These are phyloP conservation scores for Myxozyma lipomycoides DNA, from an alignment of 805 yeast species.

Conservation along the genomic window DNA sequence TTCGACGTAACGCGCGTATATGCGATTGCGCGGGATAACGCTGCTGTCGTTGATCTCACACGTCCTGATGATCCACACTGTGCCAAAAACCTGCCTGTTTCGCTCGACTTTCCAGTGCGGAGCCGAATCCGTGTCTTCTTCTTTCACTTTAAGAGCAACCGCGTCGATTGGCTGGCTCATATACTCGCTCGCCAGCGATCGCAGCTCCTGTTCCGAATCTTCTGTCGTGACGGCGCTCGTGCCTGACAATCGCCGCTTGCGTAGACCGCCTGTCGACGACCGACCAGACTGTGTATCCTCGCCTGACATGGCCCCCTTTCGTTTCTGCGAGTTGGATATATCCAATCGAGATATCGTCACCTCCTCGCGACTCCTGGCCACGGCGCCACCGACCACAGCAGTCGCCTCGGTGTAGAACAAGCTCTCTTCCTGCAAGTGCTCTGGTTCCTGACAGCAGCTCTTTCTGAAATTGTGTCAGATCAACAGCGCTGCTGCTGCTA, in stretches of 20 bases:
- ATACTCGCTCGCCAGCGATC: slow-evolving; percentile 24
- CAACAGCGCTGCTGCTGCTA: background rate
- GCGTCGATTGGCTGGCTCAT: slow-evolving; percentile 23
- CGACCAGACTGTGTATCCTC: background rate
- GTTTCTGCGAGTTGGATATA: too few species aligned
- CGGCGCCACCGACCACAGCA: background rate
- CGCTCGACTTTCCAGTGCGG: slow-evolving; percentile 32
- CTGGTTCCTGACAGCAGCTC: background rate
- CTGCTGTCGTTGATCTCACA: slow-evolving; percentile 51
- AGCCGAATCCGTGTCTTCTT: slow-evolving; percentile 19
- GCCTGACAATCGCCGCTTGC: slow-evolving; percentile 9
- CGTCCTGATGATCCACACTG: slow-evolving; percentile 70
- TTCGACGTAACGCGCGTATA: slow-evolving; percentile 63
- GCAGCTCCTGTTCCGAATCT: slow-evolving; percentile 30
- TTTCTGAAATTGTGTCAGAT: background rate
- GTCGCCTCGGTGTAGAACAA: too few species aligned
- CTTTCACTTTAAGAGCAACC: slow-evolving; percentile 30
- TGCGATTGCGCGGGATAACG: slow-evolving; percentile 60
- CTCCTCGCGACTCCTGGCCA: background rate
- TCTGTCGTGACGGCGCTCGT: slow-evolving; percentile 9
- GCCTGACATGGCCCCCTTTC: too few species aligned
- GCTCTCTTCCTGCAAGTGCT: too few species aligned
- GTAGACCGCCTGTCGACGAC: background rate
- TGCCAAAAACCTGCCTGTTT: slow-evolving; percentile 64
- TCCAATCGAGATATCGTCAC: background rate